Base-by-base conservation (phyloP, 192 early-diverging fungal species). In the Coemansia sp. region DNA sequence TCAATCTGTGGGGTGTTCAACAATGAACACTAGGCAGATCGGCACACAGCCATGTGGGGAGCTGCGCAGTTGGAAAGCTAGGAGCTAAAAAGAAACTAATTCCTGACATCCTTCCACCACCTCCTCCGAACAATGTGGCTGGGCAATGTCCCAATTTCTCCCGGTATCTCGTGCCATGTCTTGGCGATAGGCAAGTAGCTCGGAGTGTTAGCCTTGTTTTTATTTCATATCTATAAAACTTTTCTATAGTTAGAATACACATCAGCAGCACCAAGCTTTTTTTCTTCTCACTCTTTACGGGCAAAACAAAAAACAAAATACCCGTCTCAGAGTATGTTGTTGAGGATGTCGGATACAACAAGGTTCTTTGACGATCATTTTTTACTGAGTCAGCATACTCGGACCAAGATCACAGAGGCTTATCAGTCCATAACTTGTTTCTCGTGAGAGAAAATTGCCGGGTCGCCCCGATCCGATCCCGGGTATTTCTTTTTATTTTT, bases 311-410 rank as follows among this genome's bases (percentile, higher is more conserved):
- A 24, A 27, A 27, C n/a, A 27, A 24, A 53, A 53, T 27, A 29
- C 11, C 47, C 47, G n/a, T 27, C 47, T 22, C 47, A 20, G n/a
- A 50, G 47, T 44, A 12, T 16, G 41, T 43, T 10, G n/a, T 50
- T 50, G 53, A 57, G 53, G 12, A 57, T 57, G 5, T 57, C 53
- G 53, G 53, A 57, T 57, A 57, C 53, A 27, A n/a, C 41, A 44
- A 12, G 12, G 27, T 16, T 53, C 27, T 29, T 57, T 12, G 29
- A 16, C 22, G 29, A 57, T 31, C 53, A 16, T 31, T 52, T 24
- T 20, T 22, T 44, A 16, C 12, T 27, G 53, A 31, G 53, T 27
- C 29, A 57, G 27, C 53, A 15, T 53, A 5, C n/a, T 22, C 5
- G 49, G 16, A 16, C 43, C 36, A 47, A 20, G 20, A 20, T 50